Evolutionary conservation across 2,329 filamentous ascomycete species (phyloP), one percentile per base, ranked within the genome.

Genomic region (Alternaria longipes): DNA sequence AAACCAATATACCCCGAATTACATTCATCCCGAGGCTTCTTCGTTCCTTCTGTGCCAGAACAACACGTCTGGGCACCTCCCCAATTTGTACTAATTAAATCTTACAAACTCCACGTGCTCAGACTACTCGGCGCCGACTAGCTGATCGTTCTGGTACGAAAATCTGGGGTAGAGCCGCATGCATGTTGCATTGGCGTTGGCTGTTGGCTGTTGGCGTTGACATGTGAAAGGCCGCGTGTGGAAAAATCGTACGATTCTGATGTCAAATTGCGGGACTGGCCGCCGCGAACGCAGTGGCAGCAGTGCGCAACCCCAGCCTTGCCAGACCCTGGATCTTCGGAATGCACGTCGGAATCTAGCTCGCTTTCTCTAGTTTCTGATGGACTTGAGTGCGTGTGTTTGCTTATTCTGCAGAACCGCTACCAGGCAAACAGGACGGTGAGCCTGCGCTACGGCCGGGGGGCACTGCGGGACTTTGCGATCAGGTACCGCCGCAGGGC

Each of bases 161-260:
- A 63, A 60, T 59, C 61, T 64, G 66, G 69, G 67, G 67, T 67
- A 63, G 42, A 30, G 45, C 42, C 32, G 54, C 54, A 57, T 55
- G 62, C 54, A 60, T 54, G 54, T 56, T 30, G 57, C 51, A 56
- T 38, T 40, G 56, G 59, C 51, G 55, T 58, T 54, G 64, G 59
- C 58, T 22, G 40, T 9, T 42, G 40, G 20, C 9, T 36, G 40
- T 41, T 41, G 18, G 18, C 9, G 18, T 42, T 42, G 40, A 42
- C 40, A 42, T 42, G 40, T 42, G 40, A 42, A 42, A 24, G 59
- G 42, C 59, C 50, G 34, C 22, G 54, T 50, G 41, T 18, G 22
- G 36, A 41, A 67, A 65, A 69, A 71, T 75, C 72, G 68, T 75
- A 75, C 70, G 73, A 74, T 71, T 72, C 58, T 71, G 55, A 70